phyloP scores from a whole-genome alignment of 768 basidiomycete genomes.

The Boletus patriciae region DNA sequence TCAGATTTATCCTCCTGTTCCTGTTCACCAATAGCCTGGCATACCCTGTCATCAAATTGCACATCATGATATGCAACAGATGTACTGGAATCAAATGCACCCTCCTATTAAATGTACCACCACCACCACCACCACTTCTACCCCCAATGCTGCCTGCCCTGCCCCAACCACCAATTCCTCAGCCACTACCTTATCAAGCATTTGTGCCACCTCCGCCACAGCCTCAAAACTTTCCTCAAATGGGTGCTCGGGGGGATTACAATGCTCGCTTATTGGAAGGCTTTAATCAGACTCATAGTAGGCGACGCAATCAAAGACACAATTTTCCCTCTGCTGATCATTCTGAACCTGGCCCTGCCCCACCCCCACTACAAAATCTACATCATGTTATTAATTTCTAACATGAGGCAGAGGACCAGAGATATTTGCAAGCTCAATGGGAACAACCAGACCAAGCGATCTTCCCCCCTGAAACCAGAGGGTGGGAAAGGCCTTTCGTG shows the following conservation, averaged over 20 bases:
- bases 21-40: background rate
- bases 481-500: no score
- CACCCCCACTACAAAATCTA: no score
- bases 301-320: background rate
- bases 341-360: no score
- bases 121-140: background rate
- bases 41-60: background rate
- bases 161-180: background rate
- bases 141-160: background rate
- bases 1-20: conserved; percentile 1
- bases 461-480: no score
- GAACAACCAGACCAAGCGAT: no score
- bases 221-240: background rate
- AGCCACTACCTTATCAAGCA: background rate
- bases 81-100: background rate
- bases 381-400: background rate
- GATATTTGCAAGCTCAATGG: background rate
- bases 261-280: background rate
- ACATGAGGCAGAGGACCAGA: background rate
- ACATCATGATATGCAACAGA: background rate
- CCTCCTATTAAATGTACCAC: no score
- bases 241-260: background rate
- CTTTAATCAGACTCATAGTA: background rate
- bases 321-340: background rate
- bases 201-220: background rate